A percentile compares a stretch with the other conserved stretches of the same genome.
Evolutionary conservation across 768 basidiomycete genomes (phyloP).

Genomic region (Crassisporium funariophilum): DNA sequence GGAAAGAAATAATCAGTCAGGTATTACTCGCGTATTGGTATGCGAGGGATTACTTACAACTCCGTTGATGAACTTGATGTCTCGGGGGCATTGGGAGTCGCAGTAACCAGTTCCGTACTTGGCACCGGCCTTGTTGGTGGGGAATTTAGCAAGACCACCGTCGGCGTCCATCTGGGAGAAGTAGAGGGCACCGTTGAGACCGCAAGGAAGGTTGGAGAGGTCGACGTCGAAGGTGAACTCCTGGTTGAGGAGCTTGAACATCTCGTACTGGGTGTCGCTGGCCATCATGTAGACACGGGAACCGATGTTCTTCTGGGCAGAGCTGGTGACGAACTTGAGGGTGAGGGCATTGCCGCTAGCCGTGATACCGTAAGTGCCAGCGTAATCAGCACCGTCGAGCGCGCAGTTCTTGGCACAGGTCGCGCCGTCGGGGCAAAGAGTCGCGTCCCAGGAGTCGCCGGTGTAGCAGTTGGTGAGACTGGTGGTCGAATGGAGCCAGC

Average conservation of each 20-base stretch:
- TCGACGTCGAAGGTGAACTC: constrained; percentile 66
- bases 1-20: neutral
- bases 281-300: constrained; percentile 54
- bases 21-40: constrained; percentile 4
- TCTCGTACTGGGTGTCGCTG: constrained; percentile 43
- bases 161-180: constrained; percentile 58
- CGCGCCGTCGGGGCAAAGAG: constrained; percentile 48
- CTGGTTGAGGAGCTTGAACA: constrained; percentile 50
- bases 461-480: constrained; percentile 52
- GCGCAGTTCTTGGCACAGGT: constrained; percentile 50
- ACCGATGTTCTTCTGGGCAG: constrained; percentile 40
- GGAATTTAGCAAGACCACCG: constrained; percentile 47
- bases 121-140: constrained; percentile 58
- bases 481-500: constrained; percentile 44
- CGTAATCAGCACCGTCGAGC: constrained; percentile 50
- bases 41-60: constrained; percentile 30
- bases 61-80: constrained; percentile 61
- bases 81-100: constrained; percentile 54
- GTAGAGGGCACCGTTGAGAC: constrained; percentile 62
- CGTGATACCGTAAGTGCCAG: constrained; percentile 53
- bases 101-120: constrained; percentile 38
- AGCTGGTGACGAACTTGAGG: constrained; percentile 48
- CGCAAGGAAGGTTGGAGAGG: constrained; percentile 56
- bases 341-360: constrained; percentile 47
- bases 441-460: constrained; percentile 55